A percentile compares a stretch with the other conserved stretches of the same genome.
Evolutionary conservation across 495 filamentous ascomycete genomes (phyloP).

Genomic region (Glarea lozoyensis): DNA sequence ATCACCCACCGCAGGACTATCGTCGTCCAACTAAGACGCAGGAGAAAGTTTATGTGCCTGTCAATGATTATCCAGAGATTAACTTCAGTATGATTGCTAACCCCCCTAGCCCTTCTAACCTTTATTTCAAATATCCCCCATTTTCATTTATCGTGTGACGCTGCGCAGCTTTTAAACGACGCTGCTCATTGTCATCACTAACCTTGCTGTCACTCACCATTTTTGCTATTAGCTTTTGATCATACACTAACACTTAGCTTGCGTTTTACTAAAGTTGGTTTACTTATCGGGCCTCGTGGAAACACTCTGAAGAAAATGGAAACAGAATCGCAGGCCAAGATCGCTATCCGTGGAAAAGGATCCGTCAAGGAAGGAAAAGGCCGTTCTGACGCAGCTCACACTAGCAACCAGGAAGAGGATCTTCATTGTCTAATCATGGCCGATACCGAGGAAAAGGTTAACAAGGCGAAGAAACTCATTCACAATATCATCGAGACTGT

Average conservation of each 20-base stretch:
- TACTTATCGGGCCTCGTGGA: conserved; percentile 99
- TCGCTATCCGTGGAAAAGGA: conserved; percentile 97
- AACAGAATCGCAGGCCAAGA: conserved; percentile 90
- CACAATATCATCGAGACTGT: conserved; percentile 98
- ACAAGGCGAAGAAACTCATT: conserved; percentile 94
- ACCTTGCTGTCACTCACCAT: conserved; percentile 37
- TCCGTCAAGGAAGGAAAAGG: conserved; percentile 99
- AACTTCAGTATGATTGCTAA: conserved; percentile 99
- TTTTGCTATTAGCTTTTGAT: conserved; percentile 33
- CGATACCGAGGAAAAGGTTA: conserved; percentile 96
- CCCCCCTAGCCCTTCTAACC: conserved; percentile 82
- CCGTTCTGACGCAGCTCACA: conserved; percentile 94
- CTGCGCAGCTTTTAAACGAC: conserved; percentile 27
- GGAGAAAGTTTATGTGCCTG: conserved; percentile 99
- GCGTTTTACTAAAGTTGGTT: conserved; percentile 91
- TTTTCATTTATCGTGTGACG: conserved; percentile 39
- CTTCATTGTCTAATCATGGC: conserved; percentile 98
- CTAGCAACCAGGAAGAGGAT: conserved; percentile 99
- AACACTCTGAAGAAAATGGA: conserved; percentile 99
- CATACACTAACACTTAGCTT: conserved; percentile 83
- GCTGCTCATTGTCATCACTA: conserved; percentile 46
- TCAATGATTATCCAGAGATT: conserved; percentile 99
- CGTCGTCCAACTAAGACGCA: conserved; percentile 97
- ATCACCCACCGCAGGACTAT: conserved; percentile 94
- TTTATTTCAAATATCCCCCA: conserved; percentile 26